phyloP scores from a whole-genome alignment of 140 eudicot genomes.

The Erigeron philadelphicus region DNA sequence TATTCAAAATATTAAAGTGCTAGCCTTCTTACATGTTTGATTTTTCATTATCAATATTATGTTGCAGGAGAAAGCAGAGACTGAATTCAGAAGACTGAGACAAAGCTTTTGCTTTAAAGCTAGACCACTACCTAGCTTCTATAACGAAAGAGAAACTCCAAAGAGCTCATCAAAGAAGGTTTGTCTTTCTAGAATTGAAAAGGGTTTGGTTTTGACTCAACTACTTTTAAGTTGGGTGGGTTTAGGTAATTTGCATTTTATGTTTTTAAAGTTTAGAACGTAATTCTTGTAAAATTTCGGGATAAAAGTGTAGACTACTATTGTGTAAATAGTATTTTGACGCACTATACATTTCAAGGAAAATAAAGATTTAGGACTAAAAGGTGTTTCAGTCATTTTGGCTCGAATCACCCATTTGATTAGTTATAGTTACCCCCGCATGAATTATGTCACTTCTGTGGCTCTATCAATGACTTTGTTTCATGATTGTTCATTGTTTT shows the following conservation, averaged over 20 bases:
- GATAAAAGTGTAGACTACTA: no score
- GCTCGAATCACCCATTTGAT: not conserved
- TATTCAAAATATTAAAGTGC: not conserved
- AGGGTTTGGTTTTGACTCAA: not conserved
- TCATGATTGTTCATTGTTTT: slow-evolving; percentile 12
- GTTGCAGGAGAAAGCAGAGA: slow-evolving; percentile 83
- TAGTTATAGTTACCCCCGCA: not conserved
- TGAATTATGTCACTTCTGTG: not conserved
- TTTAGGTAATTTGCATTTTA: not conserved
- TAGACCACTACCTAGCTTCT: slow-evolving; percentile 68
- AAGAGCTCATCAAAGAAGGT: slow-evolving; percentile 46
- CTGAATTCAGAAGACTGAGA: slow-evolving; percentile 65
- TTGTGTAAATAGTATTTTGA: no score
- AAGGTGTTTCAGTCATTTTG: no score
- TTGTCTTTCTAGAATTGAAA: not conserved
- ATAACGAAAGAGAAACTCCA: slow-evolving; percentile 52
- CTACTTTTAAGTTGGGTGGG: not conserved
- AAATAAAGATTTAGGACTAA: no score
- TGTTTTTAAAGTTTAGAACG: not conserved
- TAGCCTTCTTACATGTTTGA: no score
- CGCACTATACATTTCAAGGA: no score
- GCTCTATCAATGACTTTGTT: not conserved
- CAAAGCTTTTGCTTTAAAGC: slow-evolving; percentile 83
- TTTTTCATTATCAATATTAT: not conserved
- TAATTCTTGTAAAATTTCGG: no score